Evolutionary conservation across 2,329 filamentous ascomycete genomes (phyloP).

Genomic region (Ceratocystis colombiana): DNA sequence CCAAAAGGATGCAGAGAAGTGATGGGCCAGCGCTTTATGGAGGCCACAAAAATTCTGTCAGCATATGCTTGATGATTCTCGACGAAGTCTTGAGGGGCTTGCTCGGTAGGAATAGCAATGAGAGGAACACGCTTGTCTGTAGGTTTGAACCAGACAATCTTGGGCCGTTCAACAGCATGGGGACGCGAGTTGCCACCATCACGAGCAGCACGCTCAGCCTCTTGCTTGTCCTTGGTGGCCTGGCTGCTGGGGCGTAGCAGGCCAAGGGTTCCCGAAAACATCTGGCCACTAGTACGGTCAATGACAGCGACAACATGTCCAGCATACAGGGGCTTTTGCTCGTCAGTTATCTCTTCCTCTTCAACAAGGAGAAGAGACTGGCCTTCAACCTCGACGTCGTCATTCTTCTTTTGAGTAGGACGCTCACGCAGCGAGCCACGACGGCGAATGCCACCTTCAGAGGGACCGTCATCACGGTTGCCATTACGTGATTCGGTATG

Average conservation of each 20-base stretch:
- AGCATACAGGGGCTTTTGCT: slow-evolving; percentile 93
- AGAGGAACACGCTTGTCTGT: slow-evolving; percentile 97
- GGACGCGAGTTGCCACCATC: slow-evolving; percentile 50
- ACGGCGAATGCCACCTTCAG: slow-evolving; percentile 77
- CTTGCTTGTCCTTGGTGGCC: slow-evolving; percentile 98
- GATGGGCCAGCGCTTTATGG: slow-evolving; percentile 99
- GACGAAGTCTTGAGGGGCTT: slow-evolving; percentile 93
- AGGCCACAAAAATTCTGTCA: slow-evolving; percentile 95
- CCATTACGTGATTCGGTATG: slow-evolving; percentile 82
- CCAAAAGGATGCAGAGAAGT: slow-evolving; percentile 98
- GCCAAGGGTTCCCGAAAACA: slow-evolving; percentile 96
- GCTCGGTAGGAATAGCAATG: slow-evolving; percentile 96
- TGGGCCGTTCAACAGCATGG: slow-evolving; percentile 79
- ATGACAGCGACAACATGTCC: slow-evolving; percentile 96
- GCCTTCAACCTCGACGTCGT: slow-evolving; percentile 96
- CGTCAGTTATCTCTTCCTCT: slow-evolving; percentile 97
- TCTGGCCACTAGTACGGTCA: slow-evolving; percentile 92
- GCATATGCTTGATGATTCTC: slow-evolving; percentile 98
- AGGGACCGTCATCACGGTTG: slow-evolving; percentile 55
- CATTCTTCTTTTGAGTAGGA: slow-evolving; percentile 98
- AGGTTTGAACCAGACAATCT: slow-evolving; percentile 99
- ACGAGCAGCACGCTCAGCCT: slow-evolving; percentile 84
- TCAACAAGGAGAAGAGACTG: slow-evolving; percentile 94
- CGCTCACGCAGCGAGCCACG: slow-evolving; percentile 92
- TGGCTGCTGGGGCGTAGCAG: slow-evolving; percentile 92